Evolutionary conservation across 805 yeast species (phyloP).

Genomic region (Metschnikowia matae): DNA sequence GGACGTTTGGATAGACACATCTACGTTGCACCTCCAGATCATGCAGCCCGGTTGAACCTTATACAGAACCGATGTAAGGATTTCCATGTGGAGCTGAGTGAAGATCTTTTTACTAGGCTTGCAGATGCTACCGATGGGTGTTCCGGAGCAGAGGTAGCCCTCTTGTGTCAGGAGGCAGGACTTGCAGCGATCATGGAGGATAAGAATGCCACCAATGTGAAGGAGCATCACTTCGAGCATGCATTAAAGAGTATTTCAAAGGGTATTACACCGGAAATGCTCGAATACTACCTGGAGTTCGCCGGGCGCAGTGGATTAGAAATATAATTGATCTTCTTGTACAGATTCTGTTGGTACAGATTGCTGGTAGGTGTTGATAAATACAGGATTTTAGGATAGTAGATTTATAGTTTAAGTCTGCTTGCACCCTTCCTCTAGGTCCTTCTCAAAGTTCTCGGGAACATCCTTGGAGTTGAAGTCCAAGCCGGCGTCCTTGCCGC

Average conservation of each 20-base stretch:
- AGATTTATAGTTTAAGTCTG: constrained; percentile 24
- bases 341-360: too few relatives aligned
- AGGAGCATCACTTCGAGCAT: constrained; percentile 61
- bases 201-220: constrained; percentile 48
- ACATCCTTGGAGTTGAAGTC: constrained; percentile 50
- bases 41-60: constrained; percentile 73
- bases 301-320: constrained; percentile 37
- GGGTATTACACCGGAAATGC: constrained; percentile 84
- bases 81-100: constrained; percentile 47
- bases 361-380: not conserved
- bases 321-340: constrained; percentile 6
- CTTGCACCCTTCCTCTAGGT: constrained; percentile 56
- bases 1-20: constrained; percentile 93
- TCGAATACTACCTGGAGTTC: constrained; percentile 64
- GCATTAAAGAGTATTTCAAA: constrained; percentile 67
- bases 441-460: constrained; percentile 49
- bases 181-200: constrained; percentile 87
- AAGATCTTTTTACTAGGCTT: constrained; percentile 46
- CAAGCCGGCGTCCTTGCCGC: constrained; percentile 36
- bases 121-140: constrained; percentile 79
- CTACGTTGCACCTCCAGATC: constrained; percentile 90
- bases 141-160: constrained; percentile 94
- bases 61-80: constrained; percentile 62
- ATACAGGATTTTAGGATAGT: not conserved
- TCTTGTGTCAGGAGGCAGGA: constrained; percentile 94